These are phyloP conservation scores for Encephalitozoon intestinalis DNA, from an alignment of 371 early-diverging fungal species.

Conservation along the genomic window DNA sequence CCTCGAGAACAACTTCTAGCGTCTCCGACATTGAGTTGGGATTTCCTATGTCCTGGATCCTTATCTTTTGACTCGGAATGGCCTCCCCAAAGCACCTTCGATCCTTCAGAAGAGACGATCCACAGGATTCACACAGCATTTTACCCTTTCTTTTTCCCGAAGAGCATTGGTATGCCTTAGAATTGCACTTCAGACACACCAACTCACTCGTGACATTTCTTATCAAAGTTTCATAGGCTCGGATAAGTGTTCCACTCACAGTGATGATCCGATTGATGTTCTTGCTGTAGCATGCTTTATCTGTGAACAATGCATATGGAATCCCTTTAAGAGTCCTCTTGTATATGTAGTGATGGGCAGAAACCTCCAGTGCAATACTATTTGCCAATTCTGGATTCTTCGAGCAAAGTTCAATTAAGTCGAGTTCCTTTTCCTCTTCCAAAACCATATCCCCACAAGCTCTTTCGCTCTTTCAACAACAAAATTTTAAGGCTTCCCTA, in stretches of 20 bases:
- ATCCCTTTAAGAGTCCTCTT: constrained; percentile 20
- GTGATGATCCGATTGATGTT: constrained; percentile 48
- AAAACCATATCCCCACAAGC: neutral
- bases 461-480: too few species aligned
- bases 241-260: constrained; percentile 55
- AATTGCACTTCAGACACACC: constrained; percentile 47
- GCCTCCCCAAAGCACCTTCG: constrained; percentile 32
- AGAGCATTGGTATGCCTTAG: neutral
- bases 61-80: constrained; percentile 43
- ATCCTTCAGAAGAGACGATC: constrained; percentile 24
- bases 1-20: constrained; percentile 49
- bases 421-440: constrained; percentile 21
- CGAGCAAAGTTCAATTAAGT: constrained; percentile 48
- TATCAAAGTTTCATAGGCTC: constrained; percentile 42
- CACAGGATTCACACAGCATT: constrained; percentile 46
- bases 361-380: constrained; percentile 20
- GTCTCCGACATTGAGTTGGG: constrained; percentile 40
- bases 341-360: neutral
- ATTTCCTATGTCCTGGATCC: constrained; percentile 55
- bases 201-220: constrained; percentile 34
- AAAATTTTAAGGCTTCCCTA: neutral
- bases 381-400: constrained; percentile 47
- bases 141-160: constrained; percentile 21
- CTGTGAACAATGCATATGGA: constrained; percentile 44
- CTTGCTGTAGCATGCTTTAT: constrained; percentile 1